Base-by-base conservation (phyloP, 2,329 filamentous ascomycete genomes). In the Knufia petricola region DNA sequence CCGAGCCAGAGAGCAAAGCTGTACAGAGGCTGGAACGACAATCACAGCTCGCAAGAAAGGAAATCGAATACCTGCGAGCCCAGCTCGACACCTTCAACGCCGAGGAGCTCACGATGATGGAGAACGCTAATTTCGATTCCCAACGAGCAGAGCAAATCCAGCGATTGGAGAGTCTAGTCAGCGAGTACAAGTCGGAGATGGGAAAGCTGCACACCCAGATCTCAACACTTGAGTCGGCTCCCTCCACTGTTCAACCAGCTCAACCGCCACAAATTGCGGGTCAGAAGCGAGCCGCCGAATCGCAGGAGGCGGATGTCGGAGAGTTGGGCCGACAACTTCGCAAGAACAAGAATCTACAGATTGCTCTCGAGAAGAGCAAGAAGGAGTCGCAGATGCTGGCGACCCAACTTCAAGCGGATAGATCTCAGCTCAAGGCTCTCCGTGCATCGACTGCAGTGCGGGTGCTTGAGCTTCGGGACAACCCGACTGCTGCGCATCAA, bases 31-130 rank as follows among this genome's bases (percentile, higher is more conserved):
- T 95, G 0, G 90, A 98, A 59, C 77, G 92, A 50, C 90, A 96
- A 63, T 85, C 87, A 50, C 79, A 77, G 1, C 75, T 98, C 6
- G 87, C 89, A 0, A 75, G 87, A 20, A 95, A 95, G 62, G 94
- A 98, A 63, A 87, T 92, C 0, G 89, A 95, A 57, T 95, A 94
- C 63, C 76, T 98, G 4, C 85, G 92, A 19, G 90, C 87, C 0
- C 92, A 98, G 65, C 75, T 96, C 48, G 89, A 89, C 67, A 84
- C 85, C 0, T 84, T 94, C 52, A 87, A 96, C 60, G 78, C 80
- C 0, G 92, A 98, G 65, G 89, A 96, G 59, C 79, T 81, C 46
- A 89, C 89, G 0, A 85, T 95, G 69, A 81, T 90, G 39, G 56
- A 86, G 0, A 85, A 87, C 28, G 81, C 78, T 28, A 66, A 64